phyloP scores from a whole-genome alignment of 2,329 filamentous ascomycete genomes.

The Aspergillus proliferans region DNA sequence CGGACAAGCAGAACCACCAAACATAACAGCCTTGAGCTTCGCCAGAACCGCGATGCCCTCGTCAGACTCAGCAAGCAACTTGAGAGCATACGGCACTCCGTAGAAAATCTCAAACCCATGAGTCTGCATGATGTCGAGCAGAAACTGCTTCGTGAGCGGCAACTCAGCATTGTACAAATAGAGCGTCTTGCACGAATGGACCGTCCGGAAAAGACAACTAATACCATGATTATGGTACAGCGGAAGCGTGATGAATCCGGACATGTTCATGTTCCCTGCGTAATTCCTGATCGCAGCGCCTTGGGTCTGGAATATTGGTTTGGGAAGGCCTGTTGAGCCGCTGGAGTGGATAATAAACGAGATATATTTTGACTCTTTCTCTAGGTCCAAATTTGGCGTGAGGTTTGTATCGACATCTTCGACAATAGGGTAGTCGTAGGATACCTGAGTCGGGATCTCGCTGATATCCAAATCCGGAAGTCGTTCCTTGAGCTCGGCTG shows the following conservation, averaged over 20 bases:
- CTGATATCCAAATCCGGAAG: slow-evolving; percentile 20
- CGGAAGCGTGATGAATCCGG: slow-evolving; percentile 51
- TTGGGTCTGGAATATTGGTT: slow-evolving; percentile 57
- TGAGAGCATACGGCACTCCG: slow-evolving; percentile 59
- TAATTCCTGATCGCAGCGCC: slow-evolving; percentile 46
- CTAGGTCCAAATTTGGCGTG: slow-evolving; percentile 18
- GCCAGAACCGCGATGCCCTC: slow-evolving; percentile 47
- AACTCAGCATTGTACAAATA: slow-evolving; percentile 51
- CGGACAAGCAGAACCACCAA: slow-evolving; percentile 53
- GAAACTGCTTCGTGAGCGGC: slow-evolving; percentile 48
- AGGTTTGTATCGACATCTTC: slow-evolving; percentile 16
- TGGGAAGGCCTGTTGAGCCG: slow-evolving; percentile 57
- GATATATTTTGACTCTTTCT: slow-evolving; percentile 26
- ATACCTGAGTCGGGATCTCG: slow-evolving; percentile 17
- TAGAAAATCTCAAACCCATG: slow-evolving; percentile 51
- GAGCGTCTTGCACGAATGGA: slow-evolving; percentile 47
- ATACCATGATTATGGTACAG: slow-evolving; percentile 57
- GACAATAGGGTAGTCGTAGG: slow-evolving; percentile 14
- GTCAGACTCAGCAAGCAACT: slow-evolving; percentile 54
- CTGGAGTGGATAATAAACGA: slow-evolving; percentile 46
- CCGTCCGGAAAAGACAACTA: slow-evolving; percentile 48
- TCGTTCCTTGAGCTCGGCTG: slow-evolving; percentile 15
- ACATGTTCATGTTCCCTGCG: slow-evolving; percentile 39
- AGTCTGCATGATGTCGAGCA: slow-evolving; percentile 41
- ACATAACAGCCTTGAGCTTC: slow-evolving; percentile 49